Percentiles rank a stretch among this genome's conserved stretches.
Conservation (phyloP, 1,139 yeast species). For the Suhomyces bokatorum region DNA sequence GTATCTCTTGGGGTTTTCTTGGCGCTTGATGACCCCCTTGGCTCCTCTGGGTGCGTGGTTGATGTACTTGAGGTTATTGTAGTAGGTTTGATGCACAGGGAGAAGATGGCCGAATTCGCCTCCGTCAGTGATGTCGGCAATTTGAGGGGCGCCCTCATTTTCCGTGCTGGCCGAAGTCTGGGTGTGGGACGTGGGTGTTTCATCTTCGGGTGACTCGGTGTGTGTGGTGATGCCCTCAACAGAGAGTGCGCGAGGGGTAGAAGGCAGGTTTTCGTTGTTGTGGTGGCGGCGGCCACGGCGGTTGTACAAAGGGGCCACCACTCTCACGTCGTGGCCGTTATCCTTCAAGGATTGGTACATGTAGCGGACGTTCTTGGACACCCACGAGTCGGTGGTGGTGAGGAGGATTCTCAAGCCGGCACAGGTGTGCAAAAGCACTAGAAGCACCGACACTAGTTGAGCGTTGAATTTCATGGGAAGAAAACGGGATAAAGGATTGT, state of each 20-base stretch:
- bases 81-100: conserved; percentile 35
- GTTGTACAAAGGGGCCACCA: conserved; percentile 37
- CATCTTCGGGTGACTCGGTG: background rate
- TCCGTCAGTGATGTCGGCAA: conserved; percentile 21
- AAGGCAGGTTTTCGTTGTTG: background rate
- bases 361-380: conserved; percentile 33
- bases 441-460: conserved; percentile 1
- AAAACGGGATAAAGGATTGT: no score
- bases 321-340: conserved; percentile 33
- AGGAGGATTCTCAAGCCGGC: conserved; percentile 32
- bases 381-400: conserved; percentile 45
- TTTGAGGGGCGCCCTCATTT: conserved; percentile 5
- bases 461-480: conserved; percentile 6
- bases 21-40: conserved; percentile 20
- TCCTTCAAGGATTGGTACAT: conserved; percentile 28
- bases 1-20: background rate
- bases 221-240: background rate
- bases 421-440: conserved; percentile 8
- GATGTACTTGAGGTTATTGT: conserved; percentile 21
- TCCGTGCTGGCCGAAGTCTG: background rate
- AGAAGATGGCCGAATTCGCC: conserved; percentile 41
- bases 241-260: background rate
- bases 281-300: background rate
- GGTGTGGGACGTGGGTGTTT: no score
- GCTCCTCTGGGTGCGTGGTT: conserved; percentile 22